These are phyloP conservation scores for Rhododendron williamsianum DNA, from an alignment of 148 eudicot species.

Conservation along the genomic window DNA sequence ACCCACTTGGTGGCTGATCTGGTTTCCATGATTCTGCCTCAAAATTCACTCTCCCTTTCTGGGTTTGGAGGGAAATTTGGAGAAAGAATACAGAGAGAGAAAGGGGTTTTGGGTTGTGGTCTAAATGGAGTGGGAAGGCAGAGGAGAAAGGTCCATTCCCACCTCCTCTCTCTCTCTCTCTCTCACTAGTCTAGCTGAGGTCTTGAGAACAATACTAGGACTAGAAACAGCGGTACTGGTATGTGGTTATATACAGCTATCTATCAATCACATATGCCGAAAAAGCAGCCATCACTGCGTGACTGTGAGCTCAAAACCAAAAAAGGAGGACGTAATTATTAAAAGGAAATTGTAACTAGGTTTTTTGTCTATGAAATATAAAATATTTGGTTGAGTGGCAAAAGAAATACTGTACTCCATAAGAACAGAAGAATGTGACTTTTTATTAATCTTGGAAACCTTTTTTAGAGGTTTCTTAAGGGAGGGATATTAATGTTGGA, in stretches of 20 bases:
- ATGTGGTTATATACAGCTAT: conserved; percentile 3
- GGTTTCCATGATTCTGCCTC: conserved; percentile 16
- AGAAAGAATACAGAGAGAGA: not conserved
- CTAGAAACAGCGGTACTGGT: not conserved
- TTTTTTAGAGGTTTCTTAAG: not conserved
- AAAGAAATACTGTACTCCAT: not conserved
- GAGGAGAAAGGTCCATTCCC: not conserved
- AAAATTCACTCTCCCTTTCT: conserved; percentile 1
- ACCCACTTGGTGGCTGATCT: conserved; percentile 31
- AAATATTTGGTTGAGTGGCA: not conserved
- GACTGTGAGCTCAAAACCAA: conserved; percentile 17
- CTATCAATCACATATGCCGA: conserved; percentile 10
- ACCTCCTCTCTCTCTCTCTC: not conserved
- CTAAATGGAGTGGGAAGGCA: not conserved
- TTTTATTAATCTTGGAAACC: not conserved
- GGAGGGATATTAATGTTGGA: not conserved
- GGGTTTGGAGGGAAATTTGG: not conserved
- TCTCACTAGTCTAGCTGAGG: not conserved
- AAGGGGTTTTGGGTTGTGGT: not conserved
- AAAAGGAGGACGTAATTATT: not conserved
- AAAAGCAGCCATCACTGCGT: conserved; percentile 9
- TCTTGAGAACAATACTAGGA: not conserved
- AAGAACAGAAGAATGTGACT: conserved; percentile 3
- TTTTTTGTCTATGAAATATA: too few relatives aligned
- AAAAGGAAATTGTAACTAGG: not conserved